Evolutionary conservation across 257 asterid genomes (phyloP).

Genomic region (Marsdenia floribunda): DNA sequence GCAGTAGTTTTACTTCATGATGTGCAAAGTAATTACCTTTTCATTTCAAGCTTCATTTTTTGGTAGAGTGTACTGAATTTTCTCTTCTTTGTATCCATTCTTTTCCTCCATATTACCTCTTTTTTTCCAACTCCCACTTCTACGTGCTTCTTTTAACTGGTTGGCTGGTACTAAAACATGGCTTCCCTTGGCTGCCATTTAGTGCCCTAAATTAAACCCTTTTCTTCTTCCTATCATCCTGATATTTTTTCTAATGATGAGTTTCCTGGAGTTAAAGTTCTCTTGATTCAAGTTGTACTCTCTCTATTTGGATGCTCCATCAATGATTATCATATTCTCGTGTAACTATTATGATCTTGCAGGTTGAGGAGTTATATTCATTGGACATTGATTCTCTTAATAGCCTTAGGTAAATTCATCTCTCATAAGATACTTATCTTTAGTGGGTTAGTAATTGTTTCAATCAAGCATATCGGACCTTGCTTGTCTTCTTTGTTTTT

Average conservation of each 20-base stretch:
- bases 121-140: neutral
- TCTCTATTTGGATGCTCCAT: neutral
- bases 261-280: neutral
- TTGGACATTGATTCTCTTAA: conserved; percentile 87
- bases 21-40: neutral
- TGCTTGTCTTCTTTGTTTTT: neutral
- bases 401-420: conserved; percentile 55
- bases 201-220: neutral
- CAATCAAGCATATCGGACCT: no score
- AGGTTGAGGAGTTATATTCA: conserved; percentile 98
- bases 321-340: conserved; percentile 7
- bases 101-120: neutral
- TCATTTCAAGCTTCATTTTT: neutral
- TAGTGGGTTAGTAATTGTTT: neutral
- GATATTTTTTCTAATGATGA: neutral
- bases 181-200: neutral
- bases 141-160: neutral
- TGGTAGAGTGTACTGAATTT: neutral
- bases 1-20: neutral
- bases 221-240: neutral
- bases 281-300: neutral
- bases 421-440: neutral
- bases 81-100: neutral
- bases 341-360: conserved; percentile 26
- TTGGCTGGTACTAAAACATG: no score